Conservation (phyloP, 2,329 filamentous ascomycete genomes). For the Sporothrix inflata region DNA sequence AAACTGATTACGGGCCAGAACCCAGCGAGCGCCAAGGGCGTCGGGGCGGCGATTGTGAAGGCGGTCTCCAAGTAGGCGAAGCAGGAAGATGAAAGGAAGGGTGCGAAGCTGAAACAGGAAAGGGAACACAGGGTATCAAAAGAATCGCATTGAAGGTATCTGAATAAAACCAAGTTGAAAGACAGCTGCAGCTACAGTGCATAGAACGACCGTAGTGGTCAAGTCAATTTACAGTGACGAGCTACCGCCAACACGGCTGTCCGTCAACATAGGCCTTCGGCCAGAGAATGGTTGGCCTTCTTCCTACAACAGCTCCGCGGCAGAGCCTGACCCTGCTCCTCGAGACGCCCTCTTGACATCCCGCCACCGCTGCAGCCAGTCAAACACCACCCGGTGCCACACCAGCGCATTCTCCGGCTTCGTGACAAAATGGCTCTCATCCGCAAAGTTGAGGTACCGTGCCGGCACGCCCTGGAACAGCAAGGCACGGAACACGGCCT, state of each 20-base stretch:
- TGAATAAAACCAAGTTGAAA: not conserved
- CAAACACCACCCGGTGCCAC: slow-evolving; percentile 70
- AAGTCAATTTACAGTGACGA: no score
- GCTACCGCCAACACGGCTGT: no score
- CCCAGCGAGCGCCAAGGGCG: slow-evolving; percentile 54
- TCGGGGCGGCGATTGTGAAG: slow-evolving; percentile 57
- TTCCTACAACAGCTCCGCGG: not conserved
- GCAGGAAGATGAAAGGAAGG: not conserved
- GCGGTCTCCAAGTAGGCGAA: slow-evolving; percentile 35
- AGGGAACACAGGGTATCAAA: no score
- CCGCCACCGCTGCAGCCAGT: slow-evolving; percentile 63
- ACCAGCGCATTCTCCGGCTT: slow-evolving; percentile 69
- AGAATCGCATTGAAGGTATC: no score
- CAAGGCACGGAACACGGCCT: slow-evolving; percentile 73
- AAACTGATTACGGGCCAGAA: slow-evolving; percentile 63
- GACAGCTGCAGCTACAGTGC: no score
- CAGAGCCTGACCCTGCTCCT: no score
- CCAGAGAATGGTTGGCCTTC: no score
- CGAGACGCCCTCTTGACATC: not conserved
- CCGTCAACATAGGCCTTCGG: no score
- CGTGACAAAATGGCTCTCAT: slow-evolving; percentile 73
- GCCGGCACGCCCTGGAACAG: slow-evolving; percentile 70
- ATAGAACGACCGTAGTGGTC: no score
- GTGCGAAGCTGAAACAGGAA: not conserved
- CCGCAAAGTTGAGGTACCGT: slow-evolving; percentile 71